Evolutionary conservation across 768 basidiomycete genomes (phyloP).

Genomic region (Leccinum rimulosum): DNA sequence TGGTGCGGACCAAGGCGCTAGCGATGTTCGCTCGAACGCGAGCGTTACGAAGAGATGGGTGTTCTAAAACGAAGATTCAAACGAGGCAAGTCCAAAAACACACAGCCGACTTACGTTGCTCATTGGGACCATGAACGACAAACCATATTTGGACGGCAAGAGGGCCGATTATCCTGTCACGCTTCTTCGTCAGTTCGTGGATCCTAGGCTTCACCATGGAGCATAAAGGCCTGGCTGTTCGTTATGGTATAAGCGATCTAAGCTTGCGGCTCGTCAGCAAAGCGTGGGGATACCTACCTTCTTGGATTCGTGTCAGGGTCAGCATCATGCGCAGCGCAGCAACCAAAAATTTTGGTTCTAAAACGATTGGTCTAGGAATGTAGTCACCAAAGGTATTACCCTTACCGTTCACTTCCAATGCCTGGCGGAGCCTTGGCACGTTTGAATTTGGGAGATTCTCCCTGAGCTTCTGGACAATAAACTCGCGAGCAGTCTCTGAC

Average conservation of each 20-base stretch:
- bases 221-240: neutral
- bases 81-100: neutral
- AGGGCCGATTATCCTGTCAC: conserved; percentile 12
- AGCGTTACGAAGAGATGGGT: conserved; percentile 4
- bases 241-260: neutral
- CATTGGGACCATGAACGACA: conserved; percentile 4
- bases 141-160: conserved; percentile 23
- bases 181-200: conserved; percentile 8
- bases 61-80: conserved; percentile 3
- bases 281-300: conserved; percentile 3
- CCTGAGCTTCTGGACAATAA: neutral
- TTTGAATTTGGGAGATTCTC: neutral
- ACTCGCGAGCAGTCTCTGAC: conserved; percentile 9
- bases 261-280: neutral
- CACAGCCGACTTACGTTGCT: conserved; percentile 3
- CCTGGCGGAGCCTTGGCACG: conserved; percentile 8
- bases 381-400: neutral
- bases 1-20: conserved; percentile 12
- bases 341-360: conserved; percentile 11
- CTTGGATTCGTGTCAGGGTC: conserved; percentile 14
- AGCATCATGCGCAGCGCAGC: conserved; percentile 20
- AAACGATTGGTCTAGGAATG: neutral
- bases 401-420: too few relatives aligned
- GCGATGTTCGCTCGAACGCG: conserved; percentile 20
- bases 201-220: conserved; percentile 11